phyloP scores from a whole-genome alignment of 306 rosid species.

The Fragaria nilgerrensis region DNA sequence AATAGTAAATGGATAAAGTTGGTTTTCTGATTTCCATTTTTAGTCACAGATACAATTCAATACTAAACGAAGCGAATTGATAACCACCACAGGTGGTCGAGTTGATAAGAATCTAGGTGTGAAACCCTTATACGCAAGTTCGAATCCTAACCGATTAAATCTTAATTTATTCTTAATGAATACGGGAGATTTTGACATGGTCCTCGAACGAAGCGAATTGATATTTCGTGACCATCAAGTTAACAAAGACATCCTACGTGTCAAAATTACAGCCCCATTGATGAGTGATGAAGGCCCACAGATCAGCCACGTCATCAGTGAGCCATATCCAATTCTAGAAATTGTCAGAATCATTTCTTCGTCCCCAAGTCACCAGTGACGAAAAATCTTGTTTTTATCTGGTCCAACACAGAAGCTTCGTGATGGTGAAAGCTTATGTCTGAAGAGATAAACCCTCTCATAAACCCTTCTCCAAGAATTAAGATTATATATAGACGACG shows the following conservation, averaged over 20 bases:
- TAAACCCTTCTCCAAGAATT: not conserved
- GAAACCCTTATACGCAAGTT: too few species aligned
- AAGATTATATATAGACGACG: not conserved
- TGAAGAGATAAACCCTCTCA: not conserved
- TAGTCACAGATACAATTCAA: too few species aligned
- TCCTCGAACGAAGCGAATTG: too few species aligned
- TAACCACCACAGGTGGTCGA: too few species aligned
- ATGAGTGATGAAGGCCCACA: not conserved
- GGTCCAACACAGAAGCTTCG: not conserved
- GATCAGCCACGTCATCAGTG: not conserved
- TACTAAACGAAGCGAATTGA: too few species aligned
- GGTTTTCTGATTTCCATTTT: too few species aligned
- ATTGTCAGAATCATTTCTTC: not conserved
- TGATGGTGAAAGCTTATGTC: not conserved
- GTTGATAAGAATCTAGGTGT: too few species aligned
- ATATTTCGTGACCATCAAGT: too few species aligned
- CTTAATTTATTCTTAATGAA: too few species aligned
- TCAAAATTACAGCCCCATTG: not conserved
- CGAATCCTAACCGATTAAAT: too few species aligned
- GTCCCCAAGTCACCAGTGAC: not conserved
- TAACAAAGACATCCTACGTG: not conserved
- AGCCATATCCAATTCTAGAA: not conserved
- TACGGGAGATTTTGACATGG: too few species aligned
- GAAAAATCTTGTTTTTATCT: not conserved
- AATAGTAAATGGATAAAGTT: too few species aligned